Percentiles rank a stretch among this genome's conserved stretches.
Evolutionary conservation across 1,284 basidiomycete species (phyloP).

Genomic region (Heterobasidion occidentale): DNA sequence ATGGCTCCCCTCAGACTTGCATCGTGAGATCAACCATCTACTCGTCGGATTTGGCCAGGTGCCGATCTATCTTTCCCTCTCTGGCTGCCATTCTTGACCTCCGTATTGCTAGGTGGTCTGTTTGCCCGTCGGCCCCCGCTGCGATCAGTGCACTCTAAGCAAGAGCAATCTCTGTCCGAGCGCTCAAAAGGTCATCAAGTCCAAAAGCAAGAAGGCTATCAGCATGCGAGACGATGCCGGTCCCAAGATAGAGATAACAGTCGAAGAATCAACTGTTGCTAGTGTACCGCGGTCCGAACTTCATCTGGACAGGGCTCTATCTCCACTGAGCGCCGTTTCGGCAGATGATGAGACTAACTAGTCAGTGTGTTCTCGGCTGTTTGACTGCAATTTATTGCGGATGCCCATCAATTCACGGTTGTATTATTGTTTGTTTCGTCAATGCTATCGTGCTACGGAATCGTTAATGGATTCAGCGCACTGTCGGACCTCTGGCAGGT

Average conservation of each 20-base stretch:
- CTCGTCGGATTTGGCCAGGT: constrained; percentile 94
- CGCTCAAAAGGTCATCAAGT: constrained; percentile 28
- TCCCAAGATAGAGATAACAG: constrained; percentile 29
- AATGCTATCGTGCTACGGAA: too few relatives aligned
- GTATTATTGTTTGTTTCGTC: too few relatives aligned
- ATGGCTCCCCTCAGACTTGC: constrained; percentile 80
- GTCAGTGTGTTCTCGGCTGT: too few relatives aligned
- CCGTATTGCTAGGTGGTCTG: constrained; percentile 56
- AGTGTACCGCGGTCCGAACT: neutral
- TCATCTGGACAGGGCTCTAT: neutral
- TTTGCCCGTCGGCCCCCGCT: constrained; percentile 75
- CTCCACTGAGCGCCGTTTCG: neutral
- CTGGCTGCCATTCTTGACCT: neutral
- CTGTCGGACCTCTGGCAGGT: too few relatives aligned
- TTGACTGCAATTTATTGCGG: too few relatives aligned
- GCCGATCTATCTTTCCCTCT: constrained; percentile 6
- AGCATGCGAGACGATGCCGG: constrained; percentile 10
- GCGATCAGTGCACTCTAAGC: constrained; percentile 68
- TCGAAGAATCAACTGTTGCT: constrained; percentile 19
- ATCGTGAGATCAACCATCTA: constrained; percentile 80
- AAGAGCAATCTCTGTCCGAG: constrained; percentile 46
- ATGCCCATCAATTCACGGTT: too few relatives aligned
- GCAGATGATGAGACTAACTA: too few relatives aligned
- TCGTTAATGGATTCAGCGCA: too few relatives aligned
- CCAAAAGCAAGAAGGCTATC: constrained; percentile 13